Evolutionary conservation across 2,329 filamentous ascomycete genomes (phyloP).

Genomic region (Colletotrichum horii): DNA sequence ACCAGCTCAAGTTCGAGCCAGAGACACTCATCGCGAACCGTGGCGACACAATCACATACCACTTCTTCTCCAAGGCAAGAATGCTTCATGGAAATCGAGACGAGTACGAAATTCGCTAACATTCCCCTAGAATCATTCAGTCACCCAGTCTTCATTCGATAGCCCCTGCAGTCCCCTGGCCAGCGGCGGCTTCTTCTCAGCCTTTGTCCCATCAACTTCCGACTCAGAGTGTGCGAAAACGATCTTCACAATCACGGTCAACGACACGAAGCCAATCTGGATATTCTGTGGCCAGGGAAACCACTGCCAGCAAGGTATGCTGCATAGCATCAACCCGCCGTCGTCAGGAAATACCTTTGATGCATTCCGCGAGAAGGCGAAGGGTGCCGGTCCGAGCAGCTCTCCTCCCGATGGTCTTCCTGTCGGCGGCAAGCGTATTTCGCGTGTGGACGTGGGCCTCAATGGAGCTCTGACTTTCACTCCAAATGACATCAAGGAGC

Average conservation of each 20-base stretch:
- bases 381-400: constrained; percentile 31
- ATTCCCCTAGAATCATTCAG: constrained; percentile 41
- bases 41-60: constrained; percentile 45
- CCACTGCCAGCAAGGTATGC: constrained; percentile 51
- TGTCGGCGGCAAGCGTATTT: constrained; percentile 35
- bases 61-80: constrained; percentile 41
- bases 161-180: constrained; percentile 41
- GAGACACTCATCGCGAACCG: constrained; percentile 35
- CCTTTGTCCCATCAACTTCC: constrained; percentile 38
- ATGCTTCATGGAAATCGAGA: not conserved
- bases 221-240: constrained; percentile 34
- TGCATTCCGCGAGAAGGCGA: constrained; percentile 34
- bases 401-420: constrained; percentile 33
- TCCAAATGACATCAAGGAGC: constrained; percentile 38
- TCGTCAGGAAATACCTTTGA: constrained; percentile 38
- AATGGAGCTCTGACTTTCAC: constrained; percentile 34
- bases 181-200: constrained; percentile 44
- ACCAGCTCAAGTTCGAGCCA: constrained; percentile 42
- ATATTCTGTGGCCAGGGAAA: constrained; percentile 51
- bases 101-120: not conserved
- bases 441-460: constrained; percentile 37
- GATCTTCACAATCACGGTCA: constrained; percentile 49
- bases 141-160: constrained; percentile 44
- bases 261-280: constrained; percentile 52
- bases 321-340: constrained; percentile 42